Evolutionary conservation across 2,329 filamentous ascomycete genomes (phyloP), one percentile per base, ranked within the genome.

Genomic region (Colletotrichum falcatum): DNA sequence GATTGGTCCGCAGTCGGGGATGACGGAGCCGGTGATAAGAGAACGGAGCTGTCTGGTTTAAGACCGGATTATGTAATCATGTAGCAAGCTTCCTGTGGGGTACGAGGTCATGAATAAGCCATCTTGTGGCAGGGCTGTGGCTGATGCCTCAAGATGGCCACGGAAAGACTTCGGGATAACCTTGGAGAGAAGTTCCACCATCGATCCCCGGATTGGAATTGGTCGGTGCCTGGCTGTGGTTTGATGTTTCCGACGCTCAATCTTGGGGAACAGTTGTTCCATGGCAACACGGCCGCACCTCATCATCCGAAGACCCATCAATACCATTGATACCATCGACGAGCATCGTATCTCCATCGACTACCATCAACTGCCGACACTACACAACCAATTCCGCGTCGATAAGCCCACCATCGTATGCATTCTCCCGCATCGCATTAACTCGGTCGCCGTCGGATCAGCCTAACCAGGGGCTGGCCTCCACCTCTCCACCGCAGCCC

Each of bases 401-500:
- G 20, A 58, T n/a, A 56, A 14, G 42, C 12, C 20, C 18, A 20
- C 42, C 18, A 20, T 35, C 66, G n/a, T 46, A 65, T 70, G 69
- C 61, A 49, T 55, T 37, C 60, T 35, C 28, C 12, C 35, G 12
- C 53, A 46, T 56, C 60, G 33, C 56, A 28, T 65, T 70, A 70
- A 70, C 39, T 61, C 54, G 28, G 46, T 55, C 61, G 54, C 61
- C 55, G 35, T 59, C 69, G 66, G 59, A 60, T 71, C 42, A 71
- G 68, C 65, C 68, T 69, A 58, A 58, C 60, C 69, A 71, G 69
- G 69, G 69, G 66, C 60, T 61, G 54, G 61, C 69, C 69, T 71
- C 60, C 55, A 70, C 69, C 59, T 71, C 54, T 61, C 69, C 69
- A 70, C 69, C 54, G 48, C 48, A 71, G 65, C 66, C 60, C 69